Conservation (phyloP, 495 filamentous ascomycete species). For the Neurospora sp. region DNA sequence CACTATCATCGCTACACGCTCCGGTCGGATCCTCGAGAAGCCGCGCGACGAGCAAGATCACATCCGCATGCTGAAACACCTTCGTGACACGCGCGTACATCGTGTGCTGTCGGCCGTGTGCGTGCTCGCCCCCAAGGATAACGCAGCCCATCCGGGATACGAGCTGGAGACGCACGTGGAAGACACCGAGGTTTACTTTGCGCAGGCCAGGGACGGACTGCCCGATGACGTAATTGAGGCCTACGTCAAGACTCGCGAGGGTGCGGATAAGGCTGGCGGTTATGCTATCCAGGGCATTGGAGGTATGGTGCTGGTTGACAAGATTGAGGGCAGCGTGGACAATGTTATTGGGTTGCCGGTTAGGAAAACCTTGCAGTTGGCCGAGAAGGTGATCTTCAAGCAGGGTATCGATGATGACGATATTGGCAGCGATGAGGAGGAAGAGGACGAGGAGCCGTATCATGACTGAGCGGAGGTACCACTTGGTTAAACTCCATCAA, state of each 20-base stretch:
- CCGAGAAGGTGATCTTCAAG: conserved; percentile 66
- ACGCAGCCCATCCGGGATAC: conserved; percentile 73
- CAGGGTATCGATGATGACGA: conserved; percentile 27
- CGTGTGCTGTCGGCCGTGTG: conserved; percentile 75
- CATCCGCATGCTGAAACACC: conserved; percentile 63
- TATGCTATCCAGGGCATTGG: conserved; percentile 90
- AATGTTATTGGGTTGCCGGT: conserved; percentile 95
- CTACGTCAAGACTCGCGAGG: conserved; percentile 87
- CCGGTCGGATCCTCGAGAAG: conserved; percentile 79
- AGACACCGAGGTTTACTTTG: conserved; percentile 77
- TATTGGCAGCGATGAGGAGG: conserved; percentile 14
- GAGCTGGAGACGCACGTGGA: conserved; percentile 69
- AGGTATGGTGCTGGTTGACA: conserved; percentile 69
- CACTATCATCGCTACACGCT: conserved; percentile 72
- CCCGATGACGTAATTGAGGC: conserved; percentile 51
- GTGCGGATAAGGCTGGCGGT: conserved; percentile 90
- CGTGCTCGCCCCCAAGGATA: conserved; percentile 66
- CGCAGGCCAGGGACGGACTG: conserved; percentile 65
- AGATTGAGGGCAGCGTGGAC: conserved; percentile 80
- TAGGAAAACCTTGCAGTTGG: conserved; percentile 65
- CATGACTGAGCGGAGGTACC: not conserved
- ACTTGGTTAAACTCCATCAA: not conserved
- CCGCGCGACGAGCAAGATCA: conserved; percentile 72
- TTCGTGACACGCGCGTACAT: conserved; percentile 65
- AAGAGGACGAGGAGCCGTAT: not conserved